Evolutionary conservation across 2,329 filamentous ascomycete species (phyloP), one percentile per base, ranked within the genome.

Genomic region (Cercospora beticola): DNA sequence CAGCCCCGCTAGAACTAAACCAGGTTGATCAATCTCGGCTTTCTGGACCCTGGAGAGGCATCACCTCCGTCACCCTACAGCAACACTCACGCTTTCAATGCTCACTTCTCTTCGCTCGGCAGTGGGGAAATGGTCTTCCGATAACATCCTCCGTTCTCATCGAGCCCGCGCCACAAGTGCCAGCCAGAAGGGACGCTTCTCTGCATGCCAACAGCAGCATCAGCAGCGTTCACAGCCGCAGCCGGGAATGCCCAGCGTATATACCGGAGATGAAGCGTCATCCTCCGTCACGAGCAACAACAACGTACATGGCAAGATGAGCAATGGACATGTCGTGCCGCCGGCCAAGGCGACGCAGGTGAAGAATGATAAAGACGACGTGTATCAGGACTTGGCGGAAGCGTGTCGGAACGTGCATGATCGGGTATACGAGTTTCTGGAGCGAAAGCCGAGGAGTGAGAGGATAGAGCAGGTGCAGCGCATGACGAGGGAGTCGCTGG

Each of bases 401-500:
- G 75, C 83, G 69, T 84, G 83, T 78, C 79, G 79, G 43, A 81
- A 83, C 72, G 82, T 92, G 70, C 85, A 88, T 73, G 80, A 80
- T 70, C 86, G 87, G 78, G 83, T 96, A 68, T 82, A 86, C 60
- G 82, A 84, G 26, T 93, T 97, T 76, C 83, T 96, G 65, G 83
- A 83, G 58, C 84, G 88, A 71, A 80, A 87, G 33, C 83, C 87
- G 68, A 82, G 84, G 3, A 85, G 86, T 21, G 82, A 87, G 64
- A 79, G 87, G 56, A 81, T 94, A 67, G 83, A 82, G 73, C 84
- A 83, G 65, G 88, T 93, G 30, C 94, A 97, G 81, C 81, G 83
- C 67, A 93, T 95, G 83, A 91, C 92, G 57, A 86, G 88, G 69
- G 83, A 87, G 64, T 90, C 93, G 26, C 84, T 97, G 76, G 85